A percentile compares a stretch with the other conserved stretches of the same genome.
Evolutionary conservation across 345 rosid species (phyloP).

Genomic region (Aegle marmelos): DNA sequence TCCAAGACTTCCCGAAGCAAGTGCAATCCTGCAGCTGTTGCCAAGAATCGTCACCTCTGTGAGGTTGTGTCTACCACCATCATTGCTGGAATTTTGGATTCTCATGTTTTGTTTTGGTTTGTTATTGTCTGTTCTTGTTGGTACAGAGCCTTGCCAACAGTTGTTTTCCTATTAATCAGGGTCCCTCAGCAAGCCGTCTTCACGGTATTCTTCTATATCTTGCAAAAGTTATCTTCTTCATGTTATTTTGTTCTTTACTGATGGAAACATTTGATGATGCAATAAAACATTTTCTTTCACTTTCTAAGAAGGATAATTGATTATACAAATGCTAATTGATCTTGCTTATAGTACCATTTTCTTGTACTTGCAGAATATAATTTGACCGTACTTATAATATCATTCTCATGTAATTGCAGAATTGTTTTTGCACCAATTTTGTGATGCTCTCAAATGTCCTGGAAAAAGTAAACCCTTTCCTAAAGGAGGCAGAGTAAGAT

Average conservation of each 20-base stretch:
- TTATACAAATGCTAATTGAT: conserved; percentile 5
- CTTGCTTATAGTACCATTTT: conserved; percentile 16
- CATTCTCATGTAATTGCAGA: conserved; percentile 41
- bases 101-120: neutral
- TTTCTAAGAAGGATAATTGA: conserved; percentile 5
- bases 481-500: conserved; percentile 74
- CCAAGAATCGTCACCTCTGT: conserved; percentile 79
- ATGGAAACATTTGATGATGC: conserved; percentile 4
- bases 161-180: conserved; percentile 79
- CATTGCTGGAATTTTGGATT: neutral
- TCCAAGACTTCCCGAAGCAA: conserved; percentile 60
- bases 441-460: conserved; percentile 87
- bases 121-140: conserved; percentile 9
- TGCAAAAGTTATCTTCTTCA: neutral
- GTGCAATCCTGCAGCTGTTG: conserved; percentile 90
- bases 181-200: conserved; percentile 76
- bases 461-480: conserved; percentile 62
- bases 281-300: neutral
- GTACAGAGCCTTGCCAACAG: conserved; percentile 80
- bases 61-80: conserved; percentile 58
- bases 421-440: conserved; percentile 81
- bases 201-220: conserved; percentile 56
- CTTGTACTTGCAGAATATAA: conserved; percentile 40
- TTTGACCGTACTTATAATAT: conserved; percentile 13
- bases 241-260: neutral